Percentiles rank a stretch among this genome's conserved stretches.
Evolutionary conservation across 208 protist species (phyloP).

Genomic region (Wallacemonas rigidus): DNA sequence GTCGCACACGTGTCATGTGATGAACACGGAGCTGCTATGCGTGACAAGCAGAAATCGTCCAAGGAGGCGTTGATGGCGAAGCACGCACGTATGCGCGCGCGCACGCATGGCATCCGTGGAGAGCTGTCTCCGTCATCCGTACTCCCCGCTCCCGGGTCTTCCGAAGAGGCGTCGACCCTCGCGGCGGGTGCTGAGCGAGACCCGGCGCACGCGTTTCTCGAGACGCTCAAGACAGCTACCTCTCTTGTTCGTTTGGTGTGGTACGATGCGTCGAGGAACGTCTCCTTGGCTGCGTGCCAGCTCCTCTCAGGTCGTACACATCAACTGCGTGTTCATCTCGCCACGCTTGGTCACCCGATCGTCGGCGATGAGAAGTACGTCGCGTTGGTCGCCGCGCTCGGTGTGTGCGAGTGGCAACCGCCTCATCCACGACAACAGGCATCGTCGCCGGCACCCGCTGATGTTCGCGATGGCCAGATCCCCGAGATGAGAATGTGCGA

Average conservation of each 20-base stretch:
- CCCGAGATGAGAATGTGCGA: constrained; percentile 13
- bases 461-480: neutral
- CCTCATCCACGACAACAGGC: neutral
- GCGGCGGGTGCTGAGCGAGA: too few species aligned
- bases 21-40: neutral
- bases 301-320: constrained; percentile 92
- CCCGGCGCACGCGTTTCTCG: too few species aligned
- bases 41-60: neutral
- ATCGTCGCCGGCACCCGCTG: neutral
- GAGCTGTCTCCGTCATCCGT: neutral
- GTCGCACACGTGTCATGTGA: neutral
- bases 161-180: too few species aligned
- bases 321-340: constrained; percentile 92
- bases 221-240: constrained; percentile 48
- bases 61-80: constrained; percentile 40
- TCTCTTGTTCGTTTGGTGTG: constrained; percentile 35
- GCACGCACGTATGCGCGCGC: constrained; percentile 50
- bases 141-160: neutral
- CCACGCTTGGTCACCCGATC: constrained; percentile 86
- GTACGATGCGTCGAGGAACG: constrained; percentile 44
- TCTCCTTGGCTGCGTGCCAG: constrained; percentile 71
- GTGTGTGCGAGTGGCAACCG: neutral
- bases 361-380: constrained; percentile 79
- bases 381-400: constrained; percentile 4
- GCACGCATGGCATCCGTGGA: constrained; percentile 36